Evolutionary conservation across 768 basidiomycete species (phyloP).

Genomic region (Pulveroboletus frians): DNA sequence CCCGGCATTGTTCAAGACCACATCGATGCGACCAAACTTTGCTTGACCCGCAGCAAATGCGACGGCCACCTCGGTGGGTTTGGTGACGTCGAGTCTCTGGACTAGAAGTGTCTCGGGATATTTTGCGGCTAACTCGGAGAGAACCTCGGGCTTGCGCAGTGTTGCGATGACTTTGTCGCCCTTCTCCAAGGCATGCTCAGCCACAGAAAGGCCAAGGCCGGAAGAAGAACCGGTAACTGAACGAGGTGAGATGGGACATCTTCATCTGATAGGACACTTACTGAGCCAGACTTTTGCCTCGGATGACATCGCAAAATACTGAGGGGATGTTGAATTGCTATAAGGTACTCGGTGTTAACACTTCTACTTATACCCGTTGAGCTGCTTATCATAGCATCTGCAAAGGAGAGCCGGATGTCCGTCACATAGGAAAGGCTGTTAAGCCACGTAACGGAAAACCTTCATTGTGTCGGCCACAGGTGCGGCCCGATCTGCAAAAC

Average conservation of each 20-base stretch:
- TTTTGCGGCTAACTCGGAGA: conserved; percentile 23
- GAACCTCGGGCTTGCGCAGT: conserved; percentile 32
- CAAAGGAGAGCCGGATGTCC: too few species aligned
- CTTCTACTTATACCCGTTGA: too few species aligned
- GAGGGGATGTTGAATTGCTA: not conserved
- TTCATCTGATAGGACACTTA: not conserved
- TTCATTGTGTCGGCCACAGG: too few species aligned
- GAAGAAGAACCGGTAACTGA: conserved; percentile 33
- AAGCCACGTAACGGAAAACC: too few species aligned
- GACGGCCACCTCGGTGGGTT: conserved; percentile 23
- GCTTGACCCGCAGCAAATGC: conserved; percentile 31
- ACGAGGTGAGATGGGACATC: too few species aligned
- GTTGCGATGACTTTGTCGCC: conserved; percentile 32
- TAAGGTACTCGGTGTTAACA: too few species aligned
- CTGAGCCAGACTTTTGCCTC: conserved; percentile 22
- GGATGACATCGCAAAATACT: not conserved
- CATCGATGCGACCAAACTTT: conserved; percentile 28
- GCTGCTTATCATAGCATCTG: too few species aligned
- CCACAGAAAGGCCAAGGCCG: conserved; percentile 34
- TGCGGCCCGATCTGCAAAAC: too few species aligned
- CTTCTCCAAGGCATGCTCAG: conserved; percentile 25
- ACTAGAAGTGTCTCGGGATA: conserved; percentile 32
- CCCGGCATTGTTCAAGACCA: conserved; percentile 8
- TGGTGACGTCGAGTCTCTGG: conserved; percentile 38
- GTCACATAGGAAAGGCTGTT: too few species aligned